A percentile compares a stretch with the other conserved stretches of the same genome.
Evolutionary conservation across 2,329 filamentous ascomycete species (phyloP).

Genomic region (Ascochyta pisi): DNA sequence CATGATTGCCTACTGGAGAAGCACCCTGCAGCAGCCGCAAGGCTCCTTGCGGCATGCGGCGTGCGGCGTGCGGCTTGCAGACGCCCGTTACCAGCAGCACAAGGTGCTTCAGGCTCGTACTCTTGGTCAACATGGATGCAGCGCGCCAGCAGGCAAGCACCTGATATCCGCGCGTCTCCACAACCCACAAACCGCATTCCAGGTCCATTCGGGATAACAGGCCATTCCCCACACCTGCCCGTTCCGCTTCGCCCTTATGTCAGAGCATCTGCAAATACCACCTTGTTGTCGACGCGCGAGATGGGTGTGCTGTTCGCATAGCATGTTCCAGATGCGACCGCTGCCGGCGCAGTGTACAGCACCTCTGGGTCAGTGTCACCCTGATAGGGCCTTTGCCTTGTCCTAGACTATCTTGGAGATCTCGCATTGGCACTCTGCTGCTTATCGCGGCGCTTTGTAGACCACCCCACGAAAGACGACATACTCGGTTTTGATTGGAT

Average conservation of each 20-base stretch:
- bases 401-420: conserved; percentile 12
- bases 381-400: conserved; percentile 17
- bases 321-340: conserved; percentile 13
- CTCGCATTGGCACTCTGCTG: conserved; percentile 10
- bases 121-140: conserved; percentile 1
- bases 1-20: conserved; percentile 10
- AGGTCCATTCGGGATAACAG: conserved; percentile 16
- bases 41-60: conserved; percentile 23
- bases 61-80: neutral
- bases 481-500: conserved; percentile 25
- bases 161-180: conserved; percentile 22
- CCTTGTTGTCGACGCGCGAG: neutral
- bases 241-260: conserved; percentile 28
- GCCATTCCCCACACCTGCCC: conserved; percentile 26
- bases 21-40: conserved; percentile 23
- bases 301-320: neutral
- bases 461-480: conserved; percentile 29
- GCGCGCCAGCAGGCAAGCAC: conserved; percentile 2
- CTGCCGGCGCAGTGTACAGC: conserved; percentile 8
- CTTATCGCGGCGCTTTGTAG: conserved; percentile 33
- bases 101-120: neutral
- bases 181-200: conserved; percentile 10
- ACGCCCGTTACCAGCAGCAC: neutral
- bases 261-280: conserved; percentile 18
- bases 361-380: conserved; percentile 4